Conservation (phyloP, 2,329 filamentous ascomycete genomes). For the Ascochyta lentis region DNA sequence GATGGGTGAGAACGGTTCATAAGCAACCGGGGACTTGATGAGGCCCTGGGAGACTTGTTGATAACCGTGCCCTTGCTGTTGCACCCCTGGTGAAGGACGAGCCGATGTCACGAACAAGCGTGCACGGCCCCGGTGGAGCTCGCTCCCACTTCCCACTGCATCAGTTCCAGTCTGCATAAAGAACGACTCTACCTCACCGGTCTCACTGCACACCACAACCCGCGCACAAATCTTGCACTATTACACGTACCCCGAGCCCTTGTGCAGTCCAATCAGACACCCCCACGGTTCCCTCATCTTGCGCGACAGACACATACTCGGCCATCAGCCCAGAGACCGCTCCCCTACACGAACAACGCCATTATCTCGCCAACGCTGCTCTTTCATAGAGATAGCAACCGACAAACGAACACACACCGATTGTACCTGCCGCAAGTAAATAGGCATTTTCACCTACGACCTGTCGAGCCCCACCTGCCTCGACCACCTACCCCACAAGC, state of each 20-base stretch:
- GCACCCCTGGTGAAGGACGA: constrained; percentile 7
- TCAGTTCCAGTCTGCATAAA: constrained; percentile 40
- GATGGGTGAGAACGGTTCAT: neutral
- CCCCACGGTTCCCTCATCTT: constrained; percentile 12
- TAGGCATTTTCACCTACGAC: constrained; percentile 20
- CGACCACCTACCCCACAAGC: constrained; percentile 22
- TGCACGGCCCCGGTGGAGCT: constrained; percentile 25
- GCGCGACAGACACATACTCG: constrained; percentile 14
- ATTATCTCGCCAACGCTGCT: constrained; percentile 13
- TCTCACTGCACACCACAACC: constrained; percentile 35
- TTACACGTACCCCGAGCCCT: constrained; percentile 16
- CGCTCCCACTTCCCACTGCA: constrained; percentile 26
- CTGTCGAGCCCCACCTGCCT: constrained; percentile 24
- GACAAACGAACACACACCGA: constrained; percentile 4
- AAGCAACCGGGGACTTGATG: neutral
- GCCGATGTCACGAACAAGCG: constrained; percentile 23
- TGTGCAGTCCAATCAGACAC: constrained; percentile 16
- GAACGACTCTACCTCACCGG: constrained; percentile 30
- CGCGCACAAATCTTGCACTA: constrained; percentile 34
- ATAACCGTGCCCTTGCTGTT: neutral
- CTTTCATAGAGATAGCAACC: constrained; percentile 14
- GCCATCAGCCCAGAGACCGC: constrained; percentile 19
- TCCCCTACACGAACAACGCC: constrained; percentile 23
- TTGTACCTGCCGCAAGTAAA: constrained; percentile 21
- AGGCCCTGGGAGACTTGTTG: neutral